phyloP scores from a whole-genome alignment of 495 filamentous ascomycete genomes.

The Lepraria neglecta region DNA sequence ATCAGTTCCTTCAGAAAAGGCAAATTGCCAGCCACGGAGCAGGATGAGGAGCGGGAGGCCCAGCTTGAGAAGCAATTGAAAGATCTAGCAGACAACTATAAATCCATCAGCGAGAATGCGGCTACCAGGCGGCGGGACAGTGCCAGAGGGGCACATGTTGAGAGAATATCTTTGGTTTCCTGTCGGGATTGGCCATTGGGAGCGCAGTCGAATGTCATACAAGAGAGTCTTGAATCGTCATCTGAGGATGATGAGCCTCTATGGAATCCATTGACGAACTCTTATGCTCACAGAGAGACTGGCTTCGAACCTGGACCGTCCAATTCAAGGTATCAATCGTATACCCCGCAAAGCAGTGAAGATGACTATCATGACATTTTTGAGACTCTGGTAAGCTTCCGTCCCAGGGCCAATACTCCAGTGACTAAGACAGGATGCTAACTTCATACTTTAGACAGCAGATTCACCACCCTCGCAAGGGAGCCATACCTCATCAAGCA shows the following conservation, averaged over 20 bases:
- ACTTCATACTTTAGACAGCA: not conserved
- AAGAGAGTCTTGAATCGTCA: not conserved
- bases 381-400: not conserved
- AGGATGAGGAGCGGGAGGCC: slow-evolving; percentile 8
- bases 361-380: not conserved
- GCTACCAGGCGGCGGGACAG: not conserved
- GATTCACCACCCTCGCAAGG: not conserved
- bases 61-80: slow-evolving; percentile 1
- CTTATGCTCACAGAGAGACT: slow-evolving; percentile 7
- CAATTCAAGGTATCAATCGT: not conserved
- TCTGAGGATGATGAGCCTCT: slow-evolving; percentile 1
- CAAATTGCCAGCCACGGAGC: not conserved
- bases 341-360: not conserved
- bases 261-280: slow-evolving; percentile 15
- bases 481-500: not conserved
- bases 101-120: not conserved
- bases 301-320: slow-evolving; percentile 15
- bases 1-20: slow-evolving; percentile 3
- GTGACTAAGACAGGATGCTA: not conserved
- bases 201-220: not conserved
- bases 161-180: not conserved
- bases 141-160: not conserved
- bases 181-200: not conserved
- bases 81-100: slow-evolving; percentile 6
- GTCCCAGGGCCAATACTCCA: not conserved